Base-by-base conservation (phyloP, 2,329 filamentous ascomycete genomes). In the Fusarium neocosmosporiellum region DNA sequence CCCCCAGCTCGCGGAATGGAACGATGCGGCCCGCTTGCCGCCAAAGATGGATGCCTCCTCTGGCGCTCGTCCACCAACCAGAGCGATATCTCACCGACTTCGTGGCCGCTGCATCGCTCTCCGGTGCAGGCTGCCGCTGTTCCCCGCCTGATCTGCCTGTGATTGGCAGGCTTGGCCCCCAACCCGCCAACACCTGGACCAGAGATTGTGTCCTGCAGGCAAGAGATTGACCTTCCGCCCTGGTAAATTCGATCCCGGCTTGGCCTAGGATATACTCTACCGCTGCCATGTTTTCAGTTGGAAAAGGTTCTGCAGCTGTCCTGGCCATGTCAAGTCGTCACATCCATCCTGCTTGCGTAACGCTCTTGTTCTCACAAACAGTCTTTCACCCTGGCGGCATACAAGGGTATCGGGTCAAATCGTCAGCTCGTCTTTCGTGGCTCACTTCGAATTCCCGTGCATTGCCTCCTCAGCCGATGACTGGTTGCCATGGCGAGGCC, bases 91-190 rank as follows among this genome's bases (percentile, higher is more conserved):
- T 53, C 63, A 66, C 70, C 71, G 66, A 64, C 70, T 67, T 63
- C n/a, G 61, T 65, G 59, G 68, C 50, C 66, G n/a, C 59, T 65
- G 62, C 63, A 64, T 67, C 66, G 62, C 64, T 48, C 65, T 60
- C 66, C 50, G 67, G 66, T 67, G 65, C 63, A 60, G 59, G 60
- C 72, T 76, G 74, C 68, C 68, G 75, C 69, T 59, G 66, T 65
- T 65, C 70, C 68, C 74, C 68, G 65, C 67, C 43, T 43, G 53
- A 54, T 41, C 34, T 36, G 46, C 53, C 43, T 43, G 29, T 78
- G 76, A 78, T 77, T 78, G 76, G 76, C 43, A 67, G 60, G 53
- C 48, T 65, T 66, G 68, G 75, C 69, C 66, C 67, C 74, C 76
- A 69, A 67, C 68, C 66, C 59, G 60, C 70, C 68, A 70, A 57